Conservation (phyloP, 2,329 filamentous ascomycete species). For the Furcasterigmium furcatum region DNA sequence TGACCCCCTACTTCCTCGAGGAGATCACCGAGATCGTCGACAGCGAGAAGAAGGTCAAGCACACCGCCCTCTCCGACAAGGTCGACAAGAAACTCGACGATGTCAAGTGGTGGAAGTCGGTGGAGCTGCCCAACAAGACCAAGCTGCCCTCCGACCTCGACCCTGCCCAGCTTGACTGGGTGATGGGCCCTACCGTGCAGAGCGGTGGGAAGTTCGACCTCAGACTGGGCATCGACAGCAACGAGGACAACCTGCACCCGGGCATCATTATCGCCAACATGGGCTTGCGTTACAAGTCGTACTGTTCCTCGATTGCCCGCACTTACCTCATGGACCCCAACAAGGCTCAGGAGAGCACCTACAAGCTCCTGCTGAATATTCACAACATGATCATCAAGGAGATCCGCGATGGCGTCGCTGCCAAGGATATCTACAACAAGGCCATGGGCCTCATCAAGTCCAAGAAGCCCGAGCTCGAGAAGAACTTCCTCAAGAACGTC, state of each 20-base stretch:
- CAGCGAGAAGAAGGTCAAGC: constrained; percentile 94
- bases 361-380: constrained; percentile 80
- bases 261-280: constrained; percentile 92
- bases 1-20: constrained; percentile 96
- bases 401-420: constrained; percentile 78
- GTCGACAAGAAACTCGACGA: constrained; percentile 92
- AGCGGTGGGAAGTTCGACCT: constrained; percentile 95
- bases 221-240: constrained; percentile 73
- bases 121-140: constrained; percentile 63
- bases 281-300: constrained; percentile 92
- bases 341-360: constrained; percentile 91
- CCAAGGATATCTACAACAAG: constrained; percentile 90
- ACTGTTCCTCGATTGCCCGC: constrained; percentile 86
- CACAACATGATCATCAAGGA: constrained; percentile 91
- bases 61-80: constrained; percentile 80
- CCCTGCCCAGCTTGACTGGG: constrained; percentile 87
- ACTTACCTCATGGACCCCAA: constrained; percentile 97
- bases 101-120: constrained; percentile 84
- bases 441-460: constrained; percentile 75
- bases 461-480: constrained; percentile 93
- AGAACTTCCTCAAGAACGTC: constrained; percentile 90
- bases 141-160: constrained; percentile 89
- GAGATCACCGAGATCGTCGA: constrained; percentile 97
- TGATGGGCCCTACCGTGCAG: constrained; percentile 84
- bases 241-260: constrained; percentile 79